These are phyloP conservation scores for Pichia sp. DNA, from an alignment of 1,139 yeast genomes.

Conservation along the genomic window DNA sequence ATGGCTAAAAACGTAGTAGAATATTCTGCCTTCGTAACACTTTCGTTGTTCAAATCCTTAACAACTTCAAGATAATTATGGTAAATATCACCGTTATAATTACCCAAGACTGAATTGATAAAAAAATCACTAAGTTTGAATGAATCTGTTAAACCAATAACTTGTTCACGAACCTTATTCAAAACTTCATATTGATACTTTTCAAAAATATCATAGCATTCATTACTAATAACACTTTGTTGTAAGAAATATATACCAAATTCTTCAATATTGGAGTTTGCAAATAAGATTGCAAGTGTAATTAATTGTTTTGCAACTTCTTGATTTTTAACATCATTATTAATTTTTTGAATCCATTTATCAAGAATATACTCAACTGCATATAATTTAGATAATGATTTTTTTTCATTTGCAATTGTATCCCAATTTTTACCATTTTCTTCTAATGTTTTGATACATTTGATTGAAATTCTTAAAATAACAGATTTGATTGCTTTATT, in stretches of 20 bases:
- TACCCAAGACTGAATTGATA: conserved; percentile 81
- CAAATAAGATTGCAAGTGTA: conserved; percentile 53
- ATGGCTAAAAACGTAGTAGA: conserved; percentile 42
- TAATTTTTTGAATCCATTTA: conserved; percentile 35
- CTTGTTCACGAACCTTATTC: conserved; percentile 55
- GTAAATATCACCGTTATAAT: conserved; percentile 80
- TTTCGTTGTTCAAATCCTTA: conserved; percentile 47
- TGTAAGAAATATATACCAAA: conserved; percentile 75
- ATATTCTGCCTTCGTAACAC: conserved; percentile 56
- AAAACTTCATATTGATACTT: conserved; percentile 38
- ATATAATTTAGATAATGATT: conserved; percentile 54
- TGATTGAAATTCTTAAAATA: conserved; percentile 42
- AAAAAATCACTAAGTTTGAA: conserved; percentile 81
- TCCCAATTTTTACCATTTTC: conserved; percentile 46
- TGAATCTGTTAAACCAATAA: conserved; percentile 81
- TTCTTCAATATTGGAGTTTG: conserved; percentile 65
- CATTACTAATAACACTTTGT: conserved; percentile 47
- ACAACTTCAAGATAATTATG: conserved; percentile 60
- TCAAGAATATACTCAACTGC: conserved; percentile 51
- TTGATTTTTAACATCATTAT: conserved; percentile 13
- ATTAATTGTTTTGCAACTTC: conserved; percentile 35
- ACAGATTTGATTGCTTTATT: conserved; percentile 37
- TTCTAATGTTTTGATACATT: conserved; percentile 40
- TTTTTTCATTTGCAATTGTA: conserved; percentile 52
- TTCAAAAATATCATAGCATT: conserved; percentile 33